A percentile compares a stretch with the other conserved stretches of the same genome.
These are phyloP conservation scores for Hymenoscyphus fraxineus DNA, from an alignment of 2,329 filamentous ascomycete genomes.

Conservation along the genomic window DNA sequence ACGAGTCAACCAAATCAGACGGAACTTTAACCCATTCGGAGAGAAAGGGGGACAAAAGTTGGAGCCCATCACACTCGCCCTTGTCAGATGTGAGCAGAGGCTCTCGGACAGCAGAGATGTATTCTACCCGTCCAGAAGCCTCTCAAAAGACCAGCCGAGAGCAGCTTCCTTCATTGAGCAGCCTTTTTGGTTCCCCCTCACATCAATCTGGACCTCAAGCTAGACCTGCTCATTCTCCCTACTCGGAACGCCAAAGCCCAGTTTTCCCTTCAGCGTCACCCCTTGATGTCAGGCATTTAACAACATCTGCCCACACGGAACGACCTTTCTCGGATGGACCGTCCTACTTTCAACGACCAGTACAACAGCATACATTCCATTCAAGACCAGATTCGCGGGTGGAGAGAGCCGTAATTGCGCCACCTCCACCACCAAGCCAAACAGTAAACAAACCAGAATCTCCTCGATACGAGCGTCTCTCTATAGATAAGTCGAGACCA, in stretches of 20 bases:
- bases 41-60: conserved; percentile 19
- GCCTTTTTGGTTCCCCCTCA: conserved; percentile 30
- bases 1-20: conserved; percentile 17
- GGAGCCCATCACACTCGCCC: conserved; percentile 24
- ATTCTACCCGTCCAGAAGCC: conserved; percentile 23
- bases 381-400: conserved; percentile 24
- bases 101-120: conserved; percentile 24
- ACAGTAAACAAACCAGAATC: conserved; percentile 27
- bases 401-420: conserved; percentile 28
- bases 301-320: conserved; percentile 28
- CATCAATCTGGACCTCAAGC: conserved; percentile 22
- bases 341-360: conserved; percentile 29
- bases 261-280: conserved; percentile 28
- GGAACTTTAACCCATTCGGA: conserved; percentile 13
- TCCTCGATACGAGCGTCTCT: conserved; percentile 29
- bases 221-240: conserved; percentile 29
- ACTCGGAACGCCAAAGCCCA: conserved; percentile 32
- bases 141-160: conserved; percentile 27
- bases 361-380: conserved; percentile 23
- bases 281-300: conserved; percentile 26
- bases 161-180: conserved; percentile 34
- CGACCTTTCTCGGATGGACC: conserved; percentile 21
- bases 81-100: conserved; percentile 23
- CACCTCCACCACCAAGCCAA: conserved; percentile 23
- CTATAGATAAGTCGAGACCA: conserved; percentile 17